Evolutionary conservation across 495 filamentous ascomycete genomes (phyloP).

Genomic region (Cercophora scortea): DNA sequence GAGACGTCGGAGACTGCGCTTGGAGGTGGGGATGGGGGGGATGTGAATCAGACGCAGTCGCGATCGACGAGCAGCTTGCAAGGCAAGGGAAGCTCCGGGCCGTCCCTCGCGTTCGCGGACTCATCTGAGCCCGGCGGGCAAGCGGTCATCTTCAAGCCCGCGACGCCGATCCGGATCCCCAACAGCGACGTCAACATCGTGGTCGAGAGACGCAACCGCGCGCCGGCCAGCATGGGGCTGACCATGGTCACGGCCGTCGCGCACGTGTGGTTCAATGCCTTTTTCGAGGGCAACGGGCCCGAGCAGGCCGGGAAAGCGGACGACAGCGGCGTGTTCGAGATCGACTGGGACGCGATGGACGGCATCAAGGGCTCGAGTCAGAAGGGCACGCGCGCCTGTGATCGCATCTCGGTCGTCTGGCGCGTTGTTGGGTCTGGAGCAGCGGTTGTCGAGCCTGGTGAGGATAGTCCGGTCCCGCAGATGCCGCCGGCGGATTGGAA

Average conservation of each 20-base stretch:
- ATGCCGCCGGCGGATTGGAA: constrained; percentile 65
- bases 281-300: constrained; percentile 76
- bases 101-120: constrained; percentile 12
- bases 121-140: constrained; percentile 42
- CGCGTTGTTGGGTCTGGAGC: constrained; percentile 18
- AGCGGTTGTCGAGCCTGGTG: constrained; percentile 49
- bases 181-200: constrained; percentile 85
- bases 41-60: constrained; percentile 1
- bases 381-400: constrained; percentile 75
- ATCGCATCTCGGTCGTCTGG: constrained; percentile 87
- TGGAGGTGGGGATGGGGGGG: too few species aligned
- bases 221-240: constrained; percentile 66
- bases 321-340: constrained; percentile 47
- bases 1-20: background rate
- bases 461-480: constrained; percentile 59
- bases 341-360: constrained; percentile 53
- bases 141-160: constrained; percentile 73
- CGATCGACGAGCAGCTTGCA: constrained; percentile 16
- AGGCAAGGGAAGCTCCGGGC: background rate
- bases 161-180: constrained; percentile 51
- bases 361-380: constrained; percentile 68
- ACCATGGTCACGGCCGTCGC: constrained; percentile 89
- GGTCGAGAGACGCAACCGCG: constrained; percentile 64
- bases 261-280: constrained; percentile 94
- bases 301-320: constrained; percentile 42